Evolutionary conservation across 148 eudicot genomes (phyloP).

Genomic region (Beta vulgaris): DNA sequence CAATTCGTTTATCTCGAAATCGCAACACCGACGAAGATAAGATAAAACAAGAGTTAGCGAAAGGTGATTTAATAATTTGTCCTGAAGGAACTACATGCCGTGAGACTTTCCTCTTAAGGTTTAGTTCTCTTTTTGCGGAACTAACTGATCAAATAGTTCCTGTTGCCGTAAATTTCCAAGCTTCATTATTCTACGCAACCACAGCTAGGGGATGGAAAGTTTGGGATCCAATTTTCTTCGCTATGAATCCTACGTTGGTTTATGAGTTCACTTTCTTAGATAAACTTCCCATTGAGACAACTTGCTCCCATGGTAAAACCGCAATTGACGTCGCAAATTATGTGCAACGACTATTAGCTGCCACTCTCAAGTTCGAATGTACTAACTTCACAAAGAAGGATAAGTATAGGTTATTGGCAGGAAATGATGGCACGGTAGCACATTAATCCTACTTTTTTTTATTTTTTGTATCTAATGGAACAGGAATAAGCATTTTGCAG

Average conservation of each 20-base stretch:
- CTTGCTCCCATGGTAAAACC: conserved; percentile 32
- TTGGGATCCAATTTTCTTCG: conserved; percentile 40
- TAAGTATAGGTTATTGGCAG: conserved; percentile 29
- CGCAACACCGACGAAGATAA: conserved; percentile 23
- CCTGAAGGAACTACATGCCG: conserved; percentile 39
- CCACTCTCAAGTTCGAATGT: conserved; percentile 30
- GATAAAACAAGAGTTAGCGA: conserved; percentile 13
- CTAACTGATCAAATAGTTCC: conserved; percentile 36
- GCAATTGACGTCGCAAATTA: conserved; percentile 39
- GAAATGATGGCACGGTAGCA: conserved; percentile 28
- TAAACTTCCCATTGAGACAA: conserved; percentile 21
- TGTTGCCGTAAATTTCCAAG: conserved; percentile 27
- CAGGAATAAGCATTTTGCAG: no score
- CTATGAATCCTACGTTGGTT: conserved; percentile 43
- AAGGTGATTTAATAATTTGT: conserved; percentile 21
- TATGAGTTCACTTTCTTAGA: conserved; percentile 46
- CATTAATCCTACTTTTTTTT: no score
- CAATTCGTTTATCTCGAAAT: conserved; percentile 24
- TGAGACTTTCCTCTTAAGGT: conserved; percentile 31
- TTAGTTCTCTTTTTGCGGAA: conserved; percentile 41
- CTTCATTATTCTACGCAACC: conserved; percentile 40
- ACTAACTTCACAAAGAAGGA: conserved; percentile 36
- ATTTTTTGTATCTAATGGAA: no score
- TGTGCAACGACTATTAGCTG: conserved; percentile 33
- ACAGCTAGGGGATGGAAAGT: conserved; percentile 48